These are phyloP conservation scores for Colletotrichum sp. DNA, from an alignment of 2,329 filamentous ascomycete genomes.

Conservation along the genomic window DNA sequence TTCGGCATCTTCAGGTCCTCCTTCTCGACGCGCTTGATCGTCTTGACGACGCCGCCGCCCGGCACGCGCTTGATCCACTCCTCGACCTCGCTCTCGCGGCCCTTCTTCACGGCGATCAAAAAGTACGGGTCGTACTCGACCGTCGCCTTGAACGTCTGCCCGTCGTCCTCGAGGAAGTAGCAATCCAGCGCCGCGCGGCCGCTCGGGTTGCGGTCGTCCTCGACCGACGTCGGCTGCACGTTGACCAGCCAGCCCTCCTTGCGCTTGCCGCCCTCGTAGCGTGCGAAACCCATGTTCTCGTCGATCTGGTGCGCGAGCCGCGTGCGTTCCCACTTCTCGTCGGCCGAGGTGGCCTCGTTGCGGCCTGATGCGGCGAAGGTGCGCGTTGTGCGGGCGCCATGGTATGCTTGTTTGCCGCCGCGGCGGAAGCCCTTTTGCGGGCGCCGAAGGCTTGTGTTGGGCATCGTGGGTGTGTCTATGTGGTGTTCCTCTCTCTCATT, in stretches of 20 bases:
- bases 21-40: slow-evolving; percentile 79
- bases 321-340: slow-evolving; percentile 90
- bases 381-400: slow-evolving; percentile 69
- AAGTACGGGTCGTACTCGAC: slow-evolving; percentile 98
- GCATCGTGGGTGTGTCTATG: slow-evolving; percentile 49
- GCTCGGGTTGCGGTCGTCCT: slow-evolving; percentile 83
- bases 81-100: slow-evolving; percentile 90
- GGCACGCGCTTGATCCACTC: slow-evolving; percentile 87
- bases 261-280: slow-evolving; percentile 85
- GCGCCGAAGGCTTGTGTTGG: slow-evolving; percentile 63
- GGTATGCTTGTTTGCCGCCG: slow-evolving; percentile 71
- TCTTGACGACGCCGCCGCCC: slow-evolving; percentile 82
- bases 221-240: slow-evolving; percentile 86
- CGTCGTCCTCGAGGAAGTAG: slow-evolving; percentile 93
- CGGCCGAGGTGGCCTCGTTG: slow-evolving; percentile 85
- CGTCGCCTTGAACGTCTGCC: slow-evolving; percentile 92
- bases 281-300: slow-evolving; percentile 91
- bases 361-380: slow-evolving; percentile 82
- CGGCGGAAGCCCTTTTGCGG: slow-evolving; percentile 72
- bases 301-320: slow-evolving; percentile 88
- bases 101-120: slow-evolving; percentile 85
- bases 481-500: background rate
- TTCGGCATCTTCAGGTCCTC: slow-evolving; percentile 96
- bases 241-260: slow-evolving; percentile 94
- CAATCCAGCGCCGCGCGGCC: slow-evolving; percentile 92